These are phyloP conservation scores for Lichtheimia ramosa DNA, from an alignment of 371 early-diverging fungal genomes.

Conservation along the genomic window DNA sequence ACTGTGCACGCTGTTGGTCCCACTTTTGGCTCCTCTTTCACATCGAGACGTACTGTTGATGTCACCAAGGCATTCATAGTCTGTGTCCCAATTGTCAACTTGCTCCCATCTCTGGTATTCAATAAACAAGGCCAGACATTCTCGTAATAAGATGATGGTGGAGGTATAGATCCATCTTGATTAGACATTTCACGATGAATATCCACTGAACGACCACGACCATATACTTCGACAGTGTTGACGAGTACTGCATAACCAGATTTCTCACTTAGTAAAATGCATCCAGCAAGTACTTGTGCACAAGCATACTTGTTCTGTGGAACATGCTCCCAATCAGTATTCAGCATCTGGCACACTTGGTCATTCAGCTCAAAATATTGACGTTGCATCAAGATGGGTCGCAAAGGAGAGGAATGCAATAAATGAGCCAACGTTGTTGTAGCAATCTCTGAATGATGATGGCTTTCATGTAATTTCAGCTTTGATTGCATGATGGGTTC, in stretches of 20 bases:
- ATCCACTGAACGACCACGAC: constrained; percentile 14
- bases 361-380: constrained; percentile 6
- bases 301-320: constrained; percentile 21
- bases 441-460: background rate
- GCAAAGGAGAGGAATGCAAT: constrained; percentile 1
- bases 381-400: constrained; percentile 4
- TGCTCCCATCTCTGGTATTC: constrained; percentile 15
- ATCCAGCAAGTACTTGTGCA: constrained; percentile 18
- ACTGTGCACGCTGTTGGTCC: constrained; percentile 1
- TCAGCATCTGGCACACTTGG: constrained; percentile 8
- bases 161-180: constrained; percentile 14
- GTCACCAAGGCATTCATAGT: constrained; percentile 10
- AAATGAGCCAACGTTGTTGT: constrained; percentile 1
- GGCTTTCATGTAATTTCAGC: background rate
- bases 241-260: constrained; percentile 24
- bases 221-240: constrained; percentile 30
- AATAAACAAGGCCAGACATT: constrained; percentile 27
- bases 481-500: constrained; percentile 3
- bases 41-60: constrained; percentile 17
- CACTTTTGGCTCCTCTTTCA: constrained; percentile 5
- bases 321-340: constrained; percentile 12
- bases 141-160: constrained; percentile 15
- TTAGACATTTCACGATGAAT: constrained; percentile 12
- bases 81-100: constrained; percentile 22
- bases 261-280: constrained; percentile 14